Evolutionary conservation across 2,329 filamentous ascomycete genomes (phyloP).

Genomic region (Talaromyces pinophilus): DNA sequence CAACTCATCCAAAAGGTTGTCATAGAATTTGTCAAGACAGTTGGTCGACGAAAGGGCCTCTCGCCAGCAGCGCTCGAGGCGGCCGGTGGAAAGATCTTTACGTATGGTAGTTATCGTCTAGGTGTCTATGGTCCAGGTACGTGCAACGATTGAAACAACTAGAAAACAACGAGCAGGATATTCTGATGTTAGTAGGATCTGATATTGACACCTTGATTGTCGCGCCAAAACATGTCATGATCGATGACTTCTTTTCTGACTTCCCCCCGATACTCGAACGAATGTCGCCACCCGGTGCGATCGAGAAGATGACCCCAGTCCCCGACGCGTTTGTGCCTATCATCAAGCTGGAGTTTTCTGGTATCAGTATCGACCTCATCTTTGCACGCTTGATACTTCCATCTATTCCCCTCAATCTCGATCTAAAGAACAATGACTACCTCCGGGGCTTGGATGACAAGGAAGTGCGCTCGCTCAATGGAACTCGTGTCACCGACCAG

Average conservation of each 20-base stretch:
- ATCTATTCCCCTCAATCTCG: slow-evolving; percentile 70
- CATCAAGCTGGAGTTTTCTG: slow-evolving; percentile 90
- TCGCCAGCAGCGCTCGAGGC: slow-evolving; percentile 76
- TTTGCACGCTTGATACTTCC: slow-evolving; percentile 74
- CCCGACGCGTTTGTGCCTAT: slow-evolving; percentile 92
- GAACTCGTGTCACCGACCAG: slow-evolving; percentile 90
- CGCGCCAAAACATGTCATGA: slow-evolving; percentile 82
- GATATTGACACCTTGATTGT: slow-evolving; percentile 97
- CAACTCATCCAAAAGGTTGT: slow-evolving; percentile 75
- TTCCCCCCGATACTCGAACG: slow-evolving; percentile 79
- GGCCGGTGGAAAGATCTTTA: slow-evolving; percentile 89
- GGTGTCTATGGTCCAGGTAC: slow-evolving; percentile 83
- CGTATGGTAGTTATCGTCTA: slow-evolving; percentile 91
- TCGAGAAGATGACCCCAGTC: slow-evolving; percentile 81
- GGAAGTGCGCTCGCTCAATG: slow-evolving; percentile 87
- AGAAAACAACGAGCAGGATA: slow-evolving; percentile 10
- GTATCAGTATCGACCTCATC: slow-evolving; percentile 93
- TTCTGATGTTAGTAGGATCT: slow-evolving; percentile 60
- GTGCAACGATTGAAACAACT: slow-evolving; percentile 24
- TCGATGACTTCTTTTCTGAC: slow-evolving; percentile 87
- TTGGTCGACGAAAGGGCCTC: slow-evolving; percentile 71
- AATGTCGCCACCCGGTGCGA: slow-evolving; percentile 74
- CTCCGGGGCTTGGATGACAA: slow-evolving; percentile 83
- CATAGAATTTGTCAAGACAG: slow-evolving; percentile 81
- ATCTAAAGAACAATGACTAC: slow-evolving; percentile 79